phyloP scores from a whole-genome alignment of 176 grass and related monocot genomes.

The Avena eriantha region DNA sequence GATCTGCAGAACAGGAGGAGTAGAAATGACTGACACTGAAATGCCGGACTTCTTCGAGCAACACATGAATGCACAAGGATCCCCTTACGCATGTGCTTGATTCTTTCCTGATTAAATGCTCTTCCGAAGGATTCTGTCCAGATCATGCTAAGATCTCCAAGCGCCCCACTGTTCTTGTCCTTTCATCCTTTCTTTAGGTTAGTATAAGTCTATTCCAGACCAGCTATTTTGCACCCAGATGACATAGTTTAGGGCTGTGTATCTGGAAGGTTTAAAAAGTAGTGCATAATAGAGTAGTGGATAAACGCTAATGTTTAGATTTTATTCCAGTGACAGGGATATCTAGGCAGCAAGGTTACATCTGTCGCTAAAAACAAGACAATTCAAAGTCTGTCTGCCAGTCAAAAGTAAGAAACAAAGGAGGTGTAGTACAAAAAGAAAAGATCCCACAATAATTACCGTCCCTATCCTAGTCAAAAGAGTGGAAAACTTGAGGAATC shows the following conservation, averaged over 20 bases:
- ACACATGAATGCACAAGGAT: neutral
- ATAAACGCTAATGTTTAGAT: neutral
- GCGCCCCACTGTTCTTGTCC: neutral
- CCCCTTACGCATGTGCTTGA: neutral
- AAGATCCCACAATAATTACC: slow-evolving; percentile 23
- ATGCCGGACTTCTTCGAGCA: neutral
- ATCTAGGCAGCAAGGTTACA: slow-evolving; percentile 26
- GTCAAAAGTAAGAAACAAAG: slow-evolving; percentile 42
- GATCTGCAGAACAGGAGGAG: neutral
- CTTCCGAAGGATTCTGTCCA: slow-evolving; percentile 21
- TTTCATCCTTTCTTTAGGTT: slow-evolving; percentile 25
- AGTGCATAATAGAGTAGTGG: neutral
- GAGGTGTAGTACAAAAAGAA: slow-evolving; percentile 23
- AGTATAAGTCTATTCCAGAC: slow-evolving; percentile 38
- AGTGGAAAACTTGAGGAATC: slow-evolving; percentile 47
- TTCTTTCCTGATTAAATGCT: slow-evolving; percentile 38
- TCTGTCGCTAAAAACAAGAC: slow-evolving; percentile 46
- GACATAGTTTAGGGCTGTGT: neutral
- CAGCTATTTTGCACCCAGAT: slow-evolving; percentile 26
- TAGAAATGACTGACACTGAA: neutral
- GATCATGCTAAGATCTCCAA: slow-evolving; percentile 38
- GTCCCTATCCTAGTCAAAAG: slow-evolving; percentile 30
- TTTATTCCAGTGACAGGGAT: slow-evolving; percentile 32
- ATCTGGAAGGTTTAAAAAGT: slow-evolving; percentile 24
- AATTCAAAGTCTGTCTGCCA: slow-evolving; percentile 43